phyloP scores from a whole-genome alignment of 306 rosid genomes.

The Fragaria ananassa region DNA sequence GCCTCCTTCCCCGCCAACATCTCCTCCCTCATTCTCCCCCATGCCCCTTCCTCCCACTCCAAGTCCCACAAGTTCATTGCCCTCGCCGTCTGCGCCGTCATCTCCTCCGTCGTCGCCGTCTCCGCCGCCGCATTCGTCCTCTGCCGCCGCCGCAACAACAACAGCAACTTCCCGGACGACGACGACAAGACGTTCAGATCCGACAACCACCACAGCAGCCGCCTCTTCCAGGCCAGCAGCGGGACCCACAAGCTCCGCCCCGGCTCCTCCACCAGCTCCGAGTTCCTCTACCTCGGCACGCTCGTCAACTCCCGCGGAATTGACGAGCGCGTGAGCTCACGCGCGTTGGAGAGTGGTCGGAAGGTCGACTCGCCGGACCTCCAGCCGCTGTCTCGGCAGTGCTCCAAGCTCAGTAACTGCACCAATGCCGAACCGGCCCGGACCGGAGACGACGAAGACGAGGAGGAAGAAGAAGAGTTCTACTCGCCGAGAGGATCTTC shows the following conservation, averaged over 20 bases:
- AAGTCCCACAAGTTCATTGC: slow-evolving; percentile 43
- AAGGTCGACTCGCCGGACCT: slow-evolving; percentile 57
- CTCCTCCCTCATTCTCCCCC: slow-evolving; percentile 77
- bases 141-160: slow-evolving; percentile 34
- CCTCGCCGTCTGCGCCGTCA: slow-evolving; percentile 43
- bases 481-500: slow-evolving; percentile 84
- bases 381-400: slow-evolving; percentile 37
- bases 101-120: slow-evolving; percentile 30
- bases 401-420: slow-evolving; percentile 3
- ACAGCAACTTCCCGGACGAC: slow-evolving; percentile 35
- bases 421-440: slow-evolving; percentile 24
- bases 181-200: slow-evolving; percentile 60
- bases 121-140: slow-evolving; percentile 41
- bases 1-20: slow-evolving; percentile 93
- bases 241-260: slow-evolving; percentile 35
- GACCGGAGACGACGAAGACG: slow-evolving; percentile 18
- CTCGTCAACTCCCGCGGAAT: slow-evolving; percentile 59
- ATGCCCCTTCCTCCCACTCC: slow-evolving; percentile 29
- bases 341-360: slow-evolving; percentile 30
- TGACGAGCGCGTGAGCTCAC: slow-evolving; percentile 41
- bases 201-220: slow-evolving; percentile 37
- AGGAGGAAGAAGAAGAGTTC: slow-evolving; percentile 78
- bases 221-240: slow-evolving; percentile 42
- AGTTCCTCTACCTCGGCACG: slow-evolving; percentile 89
- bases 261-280: slow-evolving; percentile 59